Evolutionary conservation across 129 eudicot genomes (phyloP).

Genomic region (Pseudognaphalium luteoalbum): DNA sequence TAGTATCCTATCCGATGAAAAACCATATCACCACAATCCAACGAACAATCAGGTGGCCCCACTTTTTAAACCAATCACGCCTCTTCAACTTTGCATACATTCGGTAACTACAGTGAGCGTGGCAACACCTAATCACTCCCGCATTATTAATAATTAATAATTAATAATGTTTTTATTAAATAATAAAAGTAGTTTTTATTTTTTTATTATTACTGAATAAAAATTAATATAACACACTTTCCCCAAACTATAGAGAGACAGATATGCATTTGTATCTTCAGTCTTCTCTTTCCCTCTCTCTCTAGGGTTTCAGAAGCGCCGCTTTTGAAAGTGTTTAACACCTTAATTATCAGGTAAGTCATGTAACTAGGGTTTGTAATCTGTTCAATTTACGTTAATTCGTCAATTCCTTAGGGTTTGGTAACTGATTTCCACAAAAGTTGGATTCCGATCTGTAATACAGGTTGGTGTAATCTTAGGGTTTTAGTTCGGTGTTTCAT

Average conservation of each 20-base stretch:
- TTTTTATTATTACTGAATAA: not conserved
- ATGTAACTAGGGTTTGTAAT: not conserved
- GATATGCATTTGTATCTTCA: constrained; percentile 31
- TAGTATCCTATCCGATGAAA: constrained; percentile 18
- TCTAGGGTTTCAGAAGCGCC: constrained; percentile 88
- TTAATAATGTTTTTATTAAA: no score
- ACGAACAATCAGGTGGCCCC: constrained; percentile 1
- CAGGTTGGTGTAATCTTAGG: constrained; percentile 9
- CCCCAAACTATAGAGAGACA: constrained; percentile 30
- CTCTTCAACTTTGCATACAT: constrained; percentile 3
- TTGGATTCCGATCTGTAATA: constrained; percentile 25
- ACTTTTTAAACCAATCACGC: not conserved
- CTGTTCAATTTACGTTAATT: not conserved
- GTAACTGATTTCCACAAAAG: constrained; percentile 6
- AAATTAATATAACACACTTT: constrained; percentile 13
- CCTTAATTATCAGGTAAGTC: constrained; percentile 34
- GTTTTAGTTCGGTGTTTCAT: not conserved
- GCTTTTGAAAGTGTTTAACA: constrained; percentile 42
- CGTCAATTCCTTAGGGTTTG: constrained; percentile 25
- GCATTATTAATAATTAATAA: not conserved
- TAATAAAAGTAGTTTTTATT: no score
- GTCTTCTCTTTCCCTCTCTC: constrained; percentile 35
- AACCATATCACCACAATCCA: not conserved
- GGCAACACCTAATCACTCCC: constrained; percentile 31
- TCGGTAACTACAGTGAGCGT: constrained; percentile 23